Evolutionary conservation across 805 yeast genomes (phyloP).

Genomic region (Spathaspora passalidarum): DNA sequence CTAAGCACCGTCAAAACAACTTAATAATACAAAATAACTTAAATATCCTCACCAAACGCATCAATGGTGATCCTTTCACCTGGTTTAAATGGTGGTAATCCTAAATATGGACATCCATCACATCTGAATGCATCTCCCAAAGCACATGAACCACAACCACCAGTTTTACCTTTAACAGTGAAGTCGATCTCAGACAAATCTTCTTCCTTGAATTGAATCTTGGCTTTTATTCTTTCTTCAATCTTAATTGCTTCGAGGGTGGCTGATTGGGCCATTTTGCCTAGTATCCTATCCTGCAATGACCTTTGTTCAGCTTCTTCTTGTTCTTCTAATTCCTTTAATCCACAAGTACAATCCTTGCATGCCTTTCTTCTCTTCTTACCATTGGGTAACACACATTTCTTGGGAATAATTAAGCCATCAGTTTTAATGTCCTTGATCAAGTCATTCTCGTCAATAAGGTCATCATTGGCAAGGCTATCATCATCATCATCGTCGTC

Average conservation of each 20-base stretch:
- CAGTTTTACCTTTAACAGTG: constrained; percentile 94
- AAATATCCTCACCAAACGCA: constrained; percentile 75
- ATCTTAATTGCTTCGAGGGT: constrained; percentile 52
- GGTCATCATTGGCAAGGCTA: constrained; percentile 13
- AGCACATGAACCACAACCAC: constrained; percentile 97
- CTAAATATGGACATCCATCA: constrained; percentile 96
- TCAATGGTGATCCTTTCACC: constrained; percentile 85
- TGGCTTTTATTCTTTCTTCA: constrained; percentile 46
- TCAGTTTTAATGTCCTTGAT: constrained; percentile 25
- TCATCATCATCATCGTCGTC: constrained; percentile 51
- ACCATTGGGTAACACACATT: constrained; percentile 51
- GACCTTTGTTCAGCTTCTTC: constrained; percentile 47
- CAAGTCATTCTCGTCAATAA: constrained; percentile 38
- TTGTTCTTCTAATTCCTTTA: constrained; percentile 79
- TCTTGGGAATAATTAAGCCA: constrained; percentile 51
- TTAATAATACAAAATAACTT: constrained; percentile 4
- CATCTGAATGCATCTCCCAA: constrained; percentile 98
- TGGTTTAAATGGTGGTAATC: constrained; percentile 97
- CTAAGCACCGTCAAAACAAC: no score
- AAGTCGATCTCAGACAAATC: constrained; percentile 91
- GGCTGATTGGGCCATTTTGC: constrained; percentile 49
- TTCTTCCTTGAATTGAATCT: constrained; percentile 54
- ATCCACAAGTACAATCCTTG: constrained; percentile 97
- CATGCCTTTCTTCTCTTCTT: constrained; percentile 87
- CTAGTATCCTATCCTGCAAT: constrained; percentile 44